These are phyloP conservation scores for Stenocarpella maydis DNA, from an alignment of 2,329 filamentous ascomycete genomes.

Conservation along the genomic window DNA sequence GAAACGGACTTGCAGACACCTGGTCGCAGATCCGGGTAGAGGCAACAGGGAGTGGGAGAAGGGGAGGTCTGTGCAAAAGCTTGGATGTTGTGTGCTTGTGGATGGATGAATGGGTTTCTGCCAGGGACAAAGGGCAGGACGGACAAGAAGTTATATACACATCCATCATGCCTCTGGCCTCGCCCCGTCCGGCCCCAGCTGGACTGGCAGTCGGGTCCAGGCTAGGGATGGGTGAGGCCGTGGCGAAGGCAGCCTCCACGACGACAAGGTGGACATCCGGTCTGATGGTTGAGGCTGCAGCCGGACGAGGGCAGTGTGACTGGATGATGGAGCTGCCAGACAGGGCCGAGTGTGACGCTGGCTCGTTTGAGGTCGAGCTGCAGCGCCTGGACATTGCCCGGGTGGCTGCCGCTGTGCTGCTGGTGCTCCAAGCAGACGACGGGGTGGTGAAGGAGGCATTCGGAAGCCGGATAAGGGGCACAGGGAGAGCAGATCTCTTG, in stretches of 20 bases:
- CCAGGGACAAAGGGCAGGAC: background rate
- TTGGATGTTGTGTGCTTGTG: background rate
- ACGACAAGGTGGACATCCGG: slow-evolving; percentile 22
- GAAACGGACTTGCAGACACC: slow-evolving; percentile 33
- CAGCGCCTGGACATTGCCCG: slow-evolving; percentile 1
- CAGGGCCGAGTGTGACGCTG: slow-evolving; percentile 27
- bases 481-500: background rate
- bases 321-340: slow-evolving; percentile 19
- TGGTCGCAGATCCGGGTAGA: slow-evolving; percentile 32
- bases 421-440: no score
- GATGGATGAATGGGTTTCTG: background rate
- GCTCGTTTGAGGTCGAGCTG: slow-evolving; percentile 24
- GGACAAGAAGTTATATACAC: background rate
- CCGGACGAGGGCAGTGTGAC: slow-evolving; percentile 12
- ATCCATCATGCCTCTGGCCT: background rate
- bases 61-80: slow-evolving; percentile 22
- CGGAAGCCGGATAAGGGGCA: background rate
- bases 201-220: background rate
- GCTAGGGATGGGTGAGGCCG: background rate
- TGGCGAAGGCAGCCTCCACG: slow-evolving; percentile 16
- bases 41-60: slow-evolving; percentile 4
- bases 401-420: slow-evolving; percentile 4
- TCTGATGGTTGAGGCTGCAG: slow-evolving; percentile 22
- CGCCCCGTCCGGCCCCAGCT: background rate
- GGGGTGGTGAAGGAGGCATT: slow-evolving; percentile 1